Conservation (phyloP, 2,329 filamentous ascomycete genomes). For the Xylariaceae sp. region DNA sequence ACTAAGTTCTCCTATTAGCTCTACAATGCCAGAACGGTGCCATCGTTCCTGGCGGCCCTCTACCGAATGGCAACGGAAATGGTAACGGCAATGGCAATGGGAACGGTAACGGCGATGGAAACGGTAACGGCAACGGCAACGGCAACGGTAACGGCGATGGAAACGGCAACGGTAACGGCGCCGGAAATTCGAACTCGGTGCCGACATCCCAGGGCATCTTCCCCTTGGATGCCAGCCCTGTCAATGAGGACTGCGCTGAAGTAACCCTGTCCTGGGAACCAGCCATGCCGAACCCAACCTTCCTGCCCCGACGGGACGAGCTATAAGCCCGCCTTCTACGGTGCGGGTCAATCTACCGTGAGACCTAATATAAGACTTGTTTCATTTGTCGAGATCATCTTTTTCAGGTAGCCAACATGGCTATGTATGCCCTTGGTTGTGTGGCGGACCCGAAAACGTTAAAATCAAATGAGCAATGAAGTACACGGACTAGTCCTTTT, state of each 20-base stretch:
- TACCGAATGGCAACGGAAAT: not conserved
- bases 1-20: not conserved
- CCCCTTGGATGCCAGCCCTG: conserved; percentile 13
- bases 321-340: conserved; percentile 6
- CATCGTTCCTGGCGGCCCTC: not conserved
- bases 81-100: not conserved
- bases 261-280: conserved; percentile 17
- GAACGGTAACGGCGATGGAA: not conserved
- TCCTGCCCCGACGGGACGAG: conserved; percentile 23
- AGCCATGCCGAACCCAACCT: conserved; percentile 25
- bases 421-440: not conserved
- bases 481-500: not conserved
- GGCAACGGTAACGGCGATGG: not conserved
- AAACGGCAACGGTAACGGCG: not conserved
- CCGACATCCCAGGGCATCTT: conserved; percentile 13
- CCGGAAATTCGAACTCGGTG: not conserved
- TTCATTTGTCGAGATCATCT: not conserved
- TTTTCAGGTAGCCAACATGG: not conserved
- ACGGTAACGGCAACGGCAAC: not conserved
- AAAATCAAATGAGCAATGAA: not conserved
- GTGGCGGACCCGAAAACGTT: not conserved
- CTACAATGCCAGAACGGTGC: not conserved
- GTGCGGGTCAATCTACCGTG: not conserved
- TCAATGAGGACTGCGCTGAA: conserved; percentile 20
- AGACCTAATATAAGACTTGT: not conserved